Evolutionary conservation across 192 early-diverging fungal genomes (phyloP), one percentile per base, ranked within the genome.

Genomic region (Geranomyces variabilis): DNA sequence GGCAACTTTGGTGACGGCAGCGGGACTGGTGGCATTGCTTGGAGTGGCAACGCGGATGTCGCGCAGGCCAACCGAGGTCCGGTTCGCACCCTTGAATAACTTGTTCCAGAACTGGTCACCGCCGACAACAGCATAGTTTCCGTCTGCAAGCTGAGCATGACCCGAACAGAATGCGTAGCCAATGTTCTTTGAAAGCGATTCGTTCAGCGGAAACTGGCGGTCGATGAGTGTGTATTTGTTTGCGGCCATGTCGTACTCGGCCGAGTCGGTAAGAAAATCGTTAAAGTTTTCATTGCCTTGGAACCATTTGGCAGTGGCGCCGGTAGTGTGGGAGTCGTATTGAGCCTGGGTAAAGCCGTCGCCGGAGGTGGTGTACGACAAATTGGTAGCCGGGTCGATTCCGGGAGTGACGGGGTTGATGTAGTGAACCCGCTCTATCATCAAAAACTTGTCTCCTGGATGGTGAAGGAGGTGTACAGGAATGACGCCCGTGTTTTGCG

Each of bases 81-180:
- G 9, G 61, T 53, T 71, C 5, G 6, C 30, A 8, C 48, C 34
- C 13, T 47, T 63, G 47, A 47, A 71, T 0, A 22, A 24, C 12
- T 19, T n/a, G 36, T 64, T 19, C 70, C 70, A 71, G 60, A 51
- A 63, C 70, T 71, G 70, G 36, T 71, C 70, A 13, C 70, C 70
- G 45, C 70, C 70, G 19, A 64, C 70, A 2, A 71, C 46, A 13
- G 63, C n/a, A 21, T 51, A 48, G 1, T 19, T 24, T 5, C 70
- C 70, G 36, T 71, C 62, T 5, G 70, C 60, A 14, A 71, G 15
- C 61, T 71, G 70, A 3, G 60, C 5, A 26, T 62, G 60, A 15
- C 70, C 70, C 14, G 60, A 21, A 31, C 70, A 71, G 33, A 71
- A 71, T 2, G 70, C 70, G 33, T 71, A 71, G 7, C 70, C 70